These are phyloP conservation scores for Trichoderma virens DNA, from an alignment of 495 filamentous ascomycete species.

Conservation along the genomic window DNA sequence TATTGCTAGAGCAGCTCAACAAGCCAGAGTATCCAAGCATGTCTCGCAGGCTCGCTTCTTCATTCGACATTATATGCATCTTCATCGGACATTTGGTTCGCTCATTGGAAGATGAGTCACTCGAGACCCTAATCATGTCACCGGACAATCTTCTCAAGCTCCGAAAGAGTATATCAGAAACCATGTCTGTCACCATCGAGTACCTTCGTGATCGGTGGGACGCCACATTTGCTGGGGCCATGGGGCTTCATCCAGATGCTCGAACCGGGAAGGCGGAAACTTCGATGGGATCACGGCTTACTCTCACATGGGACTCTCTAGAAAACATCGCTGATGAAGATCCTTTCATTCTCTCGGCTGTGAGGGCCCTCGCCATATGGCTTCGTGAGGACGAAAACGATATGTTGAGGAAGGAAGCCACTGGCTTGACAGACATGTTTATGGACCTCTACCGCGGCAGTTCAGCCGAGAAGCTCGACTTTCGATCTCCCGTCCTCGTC, in stretches of 20 bases:
- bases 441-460: conserved; percentile 43
- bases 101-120: conserved; percentile 29
- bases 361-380: conserved; percentile 51
- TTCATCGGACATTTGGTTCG: conserved; percentile 52
- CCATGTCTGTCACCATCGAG: conserved; percentile 51
- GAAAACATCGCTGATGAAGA: conserved; percentile 28
- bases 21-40: conserved; percentile 37
- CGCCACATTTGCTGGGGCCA: conserved; percentile 43
- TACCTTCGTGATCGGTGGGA: conserved; percentile 61
- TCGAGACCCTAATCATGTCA: conserved; percentile 26
- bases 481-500: conserved; percentile 42
- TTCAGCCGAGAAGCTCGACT: conserved; percentile 30
- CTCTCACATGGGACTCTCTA: conserved; percentile 46
- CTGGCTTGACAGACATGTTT: conserved; percentile 51
- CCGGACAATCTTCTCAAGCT: conserved; percentile 51
- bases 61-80: conserved; percentile 49
- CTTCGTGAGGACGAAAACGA: conserved; percentile 56
- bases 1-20: conserved; percentile 47
- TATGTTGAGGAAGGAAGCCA: conserved; percentile 42
- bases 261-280: conserved; percentile 25
- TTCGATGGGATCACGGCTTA: conserved; percentile 25
- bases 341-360: conserved; percentile 43
- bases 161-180: conserved; percentile 48
- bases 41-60: conserved; percentile 47
- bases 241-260: conserved; percentile 43